These are phyloP conservation scores for Nannizziopsis barbatae DNA, from an alignment of 2,329 filamentous ascomycete genomes.

Conservation along the genomic window DNA sequence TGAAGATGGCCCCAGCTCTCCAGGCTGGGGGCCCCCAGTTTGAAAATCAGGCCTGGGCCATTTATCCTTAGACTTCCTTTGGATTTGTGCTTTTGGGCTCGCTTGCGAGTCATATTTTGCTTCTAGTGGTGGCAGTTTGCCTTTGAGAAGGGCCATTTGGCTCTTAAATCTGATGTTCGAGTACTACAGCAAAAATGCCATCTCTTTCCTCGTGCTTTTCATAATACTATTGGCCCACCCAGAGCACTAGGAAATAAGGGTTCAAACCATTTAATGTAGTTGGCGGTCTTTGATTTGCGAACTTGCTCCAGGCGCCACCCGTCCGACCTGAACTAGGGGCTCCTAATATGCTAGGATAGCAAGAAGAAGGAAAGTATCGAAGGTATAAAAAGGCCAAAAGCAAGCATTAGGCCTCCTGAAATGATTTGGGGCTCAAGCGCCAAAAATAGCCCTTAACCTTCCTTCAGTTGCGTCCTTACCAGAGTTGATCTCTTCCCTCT, in stretches of 20 bases:
- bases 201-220: not conserved
- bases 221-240: not conserved
- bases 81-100: not conserved
- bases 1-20: not conserved
- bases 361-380: not conserved
- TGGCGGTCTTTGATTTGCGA: not conserved
- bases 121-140: not conserved
- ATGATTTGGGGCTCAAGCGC: too few species aligned
- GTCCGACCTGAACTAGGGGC: not conserved
- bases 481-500: not conserved
- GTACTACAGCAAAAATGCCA: not conserved
- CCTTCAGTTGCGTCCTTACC: not conserved
- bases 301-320: not conserved
- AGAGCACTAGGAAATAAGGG: not conserved
- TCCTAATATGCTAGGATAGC: slow-evolving; percentile 5
- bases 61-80: not conserved
- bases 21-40: not conserved
- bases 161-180: too few species aligned
- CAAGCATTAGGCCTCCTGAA: not conserved
- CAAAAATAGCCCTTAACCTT: not conserved
- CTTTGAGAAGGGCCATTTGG: not conserved
- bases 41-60: not conserved
- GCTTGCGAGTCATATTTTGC: not conserved
- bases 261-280: not conserved
- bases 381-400: not conserved